Conservation (phyloP, 805 yeast species). For the Candida broadrunensis region DNA sequence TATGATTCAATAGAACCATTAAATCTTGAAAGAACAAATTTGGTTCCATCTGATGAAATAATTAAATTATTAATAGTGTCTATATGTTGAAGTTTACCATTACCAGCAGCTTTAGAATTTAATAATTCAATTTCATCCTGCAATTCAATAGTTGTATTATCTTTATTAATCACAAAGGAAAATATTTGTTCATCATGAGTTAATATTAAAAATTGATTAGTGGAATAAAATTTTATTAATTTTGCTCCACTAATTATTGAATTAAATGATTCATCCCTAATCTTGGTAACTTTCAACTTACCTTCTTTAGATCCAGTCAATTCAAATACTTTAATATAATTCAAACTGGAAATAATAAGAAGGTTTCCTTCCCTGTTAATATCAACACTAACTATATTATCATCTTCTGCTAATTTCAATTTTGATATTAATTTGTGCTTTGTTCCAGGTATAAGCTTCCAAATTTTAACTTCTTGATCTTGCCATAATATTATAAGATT, state of each 20-base stretch:
- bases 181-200: conserved; percentile 63
- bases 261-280: conserved; percentile 43
- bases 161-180: conserved; percentile 33
- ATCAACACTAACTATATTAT: conserved; percentile 68
- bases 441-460: conserved; percentile 51
- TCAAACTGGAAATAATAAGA: conserved; percentile 69
- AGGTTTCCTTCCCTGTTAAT: conserved; percentile 63
- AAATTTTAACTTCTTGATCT: conserved; percentile 76
- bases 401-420: conserved; percentile 68
- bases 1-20: conserved; percentile 63
- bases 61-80: conserved; percentile 47
- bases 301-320: conserved; percentile 42
- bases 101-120: conserved; percentile 2
- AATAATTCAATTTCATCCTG: conserved; percentile 42
- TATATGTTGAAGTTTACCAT: conserved; percentile 3
- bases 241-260: conserved; percentile 55
- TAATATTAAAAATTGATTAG: conserved; percentile 47
- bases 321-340: conserved; percentile 65
- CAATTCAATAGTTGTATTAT: conserved; percentile 31
- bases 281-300: conserved; percentile 48
- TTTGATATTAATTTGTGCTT: conserved; percentile 63
- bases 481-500: conserved; percentile 73
- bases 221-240: conserved; percentile 43
- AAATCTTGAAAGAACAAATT: conserved; percentile 57
- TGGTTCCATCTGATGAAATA: conserved; percentile 41